phyloP scores from a whole-genome alignment of 345 rosid species.

The Camelina laxa region DNA sequence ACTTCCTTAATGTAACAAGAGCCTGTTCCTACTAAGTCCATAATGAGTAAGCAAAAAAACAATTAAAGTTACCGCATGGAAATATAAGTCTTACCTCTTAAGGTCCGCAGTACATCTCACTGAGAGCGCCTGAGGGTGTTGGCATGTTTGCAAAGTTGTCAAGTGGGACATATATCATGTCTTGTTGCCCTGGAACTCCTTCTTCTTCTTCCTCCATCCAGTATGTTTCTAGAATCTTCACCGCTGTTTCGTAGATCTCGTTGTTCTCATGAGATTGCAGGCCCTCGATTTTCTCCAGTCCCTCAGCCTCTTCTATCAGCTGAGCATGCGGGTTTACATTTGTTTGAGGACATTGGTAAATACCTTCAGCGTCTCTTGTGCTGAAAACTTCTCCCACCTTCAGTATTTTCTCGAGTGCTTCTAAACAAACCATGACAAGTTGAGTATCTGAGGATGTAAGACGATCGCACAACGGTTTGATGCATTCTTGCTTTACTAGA shows the following conservation, averaged over 20 bases:
- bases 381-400: conserved; percentile 62
- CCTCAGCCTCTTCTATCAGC: conserved; percentile 62
- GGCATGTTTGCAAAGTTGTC: conserved; percentile 37
- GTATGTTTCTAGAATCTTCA: conserved; percentile 63
- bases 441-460: conserved; percentile 60
- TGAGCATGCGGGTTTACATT: conserved; percentile 57
- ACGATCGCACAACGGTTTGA: conserved; percentile 59
- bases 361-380: conserved; percentile 46
- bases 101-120: conserved; percentile 39
- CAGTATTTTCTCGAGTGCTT: conserved; percentile 61
- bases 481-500: conserved; percentile 60
- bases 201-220: conserved; percentile 53
- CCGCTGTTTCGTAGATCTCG: conserved; percentile 46
- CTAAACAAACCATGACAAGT: conserved; percentile 54
- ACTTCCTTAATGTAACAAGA: neutral
- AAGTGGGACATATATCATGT: conserved; percentile 29
- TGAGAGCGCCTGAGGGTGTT: conserved; percentile 31
- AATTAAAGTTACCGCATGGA: neutral
- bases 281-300: conserved; percentile 60
- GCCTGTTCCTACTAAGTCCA: neutral
- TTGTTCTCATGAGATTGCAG: conserved; percentile 55
- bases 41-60: neutral
- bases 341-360: conserved; percentile 36
- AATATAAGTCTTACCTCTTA: conserved; percentile 34
- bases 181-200: conserved; percentile 43